phyloP scores from a whole-genome alignment of 371 early-diverging fungal genomes.

The Blastocladiella emersonii region DNA sequence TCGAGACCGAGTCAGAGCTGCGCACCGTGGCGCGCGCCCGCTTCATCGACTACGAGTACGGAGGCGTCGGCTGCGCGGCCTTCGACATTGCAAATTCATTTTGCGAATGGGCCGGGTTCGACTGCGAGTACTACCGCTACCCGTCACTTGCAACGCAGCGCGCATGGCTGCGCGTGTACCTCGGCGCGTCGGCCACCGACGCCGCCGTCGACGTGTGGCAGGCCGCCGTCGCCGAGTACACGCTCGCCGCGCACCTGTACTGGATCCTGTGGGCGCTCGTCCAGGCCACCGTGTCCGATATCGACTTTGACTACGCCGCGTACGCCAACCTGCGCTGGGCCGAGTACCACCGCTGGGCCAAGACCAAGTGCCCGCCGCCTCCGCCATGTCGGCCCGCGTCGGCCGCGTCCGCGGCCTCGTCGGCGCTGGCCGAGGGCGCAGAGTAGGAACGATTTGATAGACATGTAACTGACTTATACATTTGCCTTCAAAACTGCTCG shows the following conservation, averaged over 20 bases:
- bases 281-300: conserved; percentile 71
- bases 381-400: no score
- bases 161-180: conserved; percentile 50
- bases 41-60: conserved; percentile 94
- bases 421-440: no score
- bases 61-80: conserved; percentile 61
- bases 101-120: conserved; percentile 81
- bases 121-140: conserved; percentile 78
- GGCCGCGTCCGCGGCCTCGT: no score
- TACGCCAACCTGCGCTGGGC: conserved; percentile 71
- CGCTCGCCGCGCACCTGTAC: conserved; percentile 77
- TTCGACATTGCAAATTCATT: conserved; percentile 95
- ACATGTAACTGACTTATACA: no score
- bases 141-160: conserved; percentile 54
- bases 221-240: conserved; percentile 62
- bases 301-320: conserved; percentile 83
- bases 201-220: conserved; percentile 46
- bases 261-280: conserved; percentile 87
- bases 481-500: no score
- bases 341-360: conserved; percentile 34
- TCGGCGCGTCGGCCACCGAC: conserved; percentile 18
- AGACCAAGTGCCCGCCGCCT: no score
- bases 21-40: conserved; percentile 20
- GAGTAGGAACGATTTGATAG: no score
- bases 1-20: background rate